phyloP scores from a whole-genome alignment of 2,329 filamentous ascomycete genomes.

The Penicillium sp. region DNA sequence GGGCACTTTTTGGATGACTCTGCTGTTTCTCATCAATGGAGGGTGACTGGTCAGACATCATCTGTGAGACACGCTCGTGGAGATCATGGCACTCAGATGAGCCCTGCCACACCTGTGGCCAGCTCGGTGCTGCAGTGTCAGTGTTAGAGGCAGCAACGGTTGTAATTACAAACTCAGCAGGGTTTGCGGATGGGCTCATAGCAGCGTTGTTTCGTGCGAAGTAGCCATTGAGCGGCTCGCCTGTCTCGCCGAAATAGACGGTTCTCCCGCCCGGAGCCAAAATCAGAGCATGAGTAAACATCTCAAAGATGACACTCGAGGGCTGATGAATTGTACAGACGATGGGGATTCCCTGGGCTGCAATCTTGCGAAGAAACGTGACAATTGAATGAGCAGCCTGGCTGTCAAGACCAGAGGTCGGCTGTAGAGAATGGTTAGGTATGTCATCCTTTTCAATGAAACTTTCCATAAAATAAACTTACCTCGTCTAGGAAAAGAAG shows the following conservation, averaged over 20 bases:
- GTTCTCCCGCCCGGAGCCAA: slow-evolving; percentile 74
- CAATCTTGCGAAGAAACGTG: slow-evolving; percentile 60
- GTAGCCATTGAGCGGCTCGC: not conserved
- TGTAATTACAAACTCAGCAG: not conserved
- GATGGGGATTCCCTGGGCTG: slow-evolving; percentile 72
- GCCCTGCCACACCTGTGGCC: not conserved
- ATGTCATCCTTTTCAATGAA: not conserved
- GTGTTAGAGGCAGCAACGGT: not conserved
- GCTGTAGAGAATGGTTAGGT: slow-evolving; percentile 20
- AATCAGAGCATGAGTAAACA: slow-evolving; percentile 79
- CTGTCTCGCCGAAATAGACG: slow-evolving; percentile 74
- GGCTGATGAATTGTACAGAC: slow-evolving; percentile 85
- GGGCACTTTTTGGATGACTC: not conserved
- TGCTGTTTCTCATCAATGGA: not conserved
- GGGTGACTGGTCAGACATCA: not conserved
- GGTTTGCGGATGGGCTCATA: not conserved
- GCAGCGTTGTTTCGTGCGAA: not conserved
- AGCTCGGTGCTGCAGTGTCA: not conserved
- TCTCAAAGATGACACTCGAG: slow-evolving; percentile 77
- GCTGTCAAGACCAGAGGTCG: slow-evolving; percentile 64
- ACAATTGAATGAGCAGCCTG: slow-evolving; percentile 64
- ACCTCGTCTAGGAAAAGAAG: slow-evolving; percentile 59
- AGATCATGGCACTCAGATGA: not conserved
- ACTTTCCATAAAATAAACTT: too few relatives aligned
- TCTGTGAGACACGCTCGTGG: not conserved